Evolutionary conservation across 805 yeast genomes (phyloP).

Genomic region (Candida hispaniensis): DNA sequence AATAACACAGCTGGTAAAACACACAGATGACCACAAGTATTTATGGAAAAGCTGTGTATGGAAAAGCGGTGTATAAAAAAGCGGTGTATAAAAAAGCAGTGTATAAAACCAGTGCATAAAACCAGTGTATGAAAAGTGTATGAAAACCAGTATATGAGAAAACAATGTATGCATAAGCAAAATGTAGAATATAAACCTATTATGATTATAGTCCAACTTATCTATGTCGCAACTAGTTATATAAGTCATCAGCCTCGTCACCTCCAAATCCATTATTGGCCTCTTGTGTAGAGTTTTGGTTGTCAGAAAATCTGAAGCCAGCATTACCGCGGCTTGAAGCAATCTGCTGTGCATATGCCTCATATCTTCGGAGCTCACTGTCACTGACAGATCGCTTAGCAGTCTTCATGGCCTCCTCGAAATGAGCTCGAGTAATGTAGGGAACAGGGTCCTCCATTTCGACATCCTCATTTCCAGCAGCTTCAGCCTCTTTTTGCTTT

Average conservation of each 20-base stretch:
- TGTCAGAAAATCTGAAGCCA: slow-evolving; percentile 72
- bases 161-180: too few relatives aligned
- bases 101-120: too few relatives aligned
- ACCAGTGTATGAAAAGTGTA: too few relatives aligned
- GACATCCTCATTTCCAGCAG: slow-evolving; percentile 38
- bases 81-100: too few relatives aligned
- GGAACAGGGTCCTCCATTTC: slow-evolving; percentile 92
- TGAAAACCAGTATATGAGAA: too few relatives aligned
- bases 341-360: slow-evolving; percentile 94
- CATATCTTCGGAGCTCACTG: slow-evolving; percentile 96
- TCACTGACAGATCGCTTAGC: slow-evolving; percentile 96
- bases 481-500: slow-evolving; percentile 33
- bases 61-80: too few relatives aligned
- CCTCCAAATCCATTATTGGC: slow-evolving; percentile 39
- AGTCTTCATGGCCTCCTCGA: slow-evolving; percentile 99
- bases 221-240: too few relatives aligned
- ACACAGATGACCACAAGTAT: too few relatives aligned
- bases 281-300: slow-evolving; percentile 28
- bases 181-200: too few relatives aligned
- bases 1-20: too few relatives aligned
- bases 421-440: slow-evolving; percentile 82
- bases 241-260: slow-evolving; percentile 53
- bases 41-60: too few relatives aligned
- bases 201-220: too few relatives aligned
- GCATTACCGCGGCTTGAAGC: slow-evolving; percentile 94